Evolutionary conservation across 2,329 filamentous ascomycete genomes (phyloP).

Genomic region (Septoria linicola): DNA sequence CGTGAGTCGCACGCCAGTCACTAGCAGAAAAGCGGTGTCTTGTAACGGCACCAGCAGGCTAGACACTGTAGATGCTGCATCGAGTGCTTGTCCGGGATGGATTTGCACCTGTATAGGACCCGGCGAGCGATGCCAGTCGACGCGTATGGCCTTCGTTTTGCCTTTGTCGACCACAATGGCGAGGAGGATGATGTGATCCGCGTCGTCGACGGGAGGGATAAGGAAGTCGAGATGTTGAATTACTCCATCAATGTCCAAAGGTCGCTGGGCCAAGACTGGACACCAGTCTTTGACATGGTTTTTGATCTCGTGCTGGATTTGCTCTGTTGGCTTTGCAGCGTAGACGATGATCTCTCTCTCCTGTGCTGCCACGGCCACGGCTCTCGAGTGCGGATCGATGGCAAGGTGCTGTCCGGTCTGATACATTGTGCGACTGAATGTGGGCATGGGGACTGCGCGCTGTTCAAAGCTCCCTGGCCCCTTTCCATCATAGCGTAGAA

Average conservation of each 20-base stretch:
- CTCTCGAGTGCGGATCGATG: constrained; percentile 69
- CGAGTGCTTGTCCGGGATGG: constrained; percentile 31
- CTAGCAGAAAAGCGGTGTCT: constrained; percentile 44
- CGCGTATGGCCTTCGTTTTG: constrained; percentile 41
- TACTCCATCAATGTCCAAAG: constrained; percentile 60
- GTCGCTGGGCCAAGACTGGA: constrained; percentile 59
- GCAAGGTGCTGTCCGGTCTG: constrained; percentile 66
- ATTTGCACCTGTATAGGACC: constrained; percentile 26
- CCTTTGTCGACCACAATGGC: constrained; percentile 54
- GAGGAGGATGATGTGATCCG: constrained; percentile 72
- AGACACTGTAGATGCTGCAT: constrained; percentile 30
- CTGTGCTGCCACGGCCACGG: constrained; percentile 67
- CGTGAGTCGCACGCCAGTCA: constrained; percentile 40
- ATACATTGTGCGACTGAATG: constrained; percentile 51
- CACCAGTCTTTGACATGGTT: constrained; percentile 47
- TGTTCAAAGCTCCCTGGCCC: constrained; percentile 60
- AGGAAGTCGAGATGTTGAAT: constrained; percentile 88
- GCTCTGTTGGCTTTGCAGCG: constrained; percentile 59
- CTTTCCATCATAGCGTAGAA: constrained; percentile 52
- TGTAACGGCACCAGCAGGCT: constrained; percentile 44
- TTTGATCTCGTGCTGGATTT: constrained; percentile 54
- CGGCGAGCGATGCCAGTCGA: constrained; percentile 35
- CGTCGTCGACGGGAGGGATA: constrained; percentile 64
- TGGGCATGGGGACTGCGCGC: constrained; percentile 59
- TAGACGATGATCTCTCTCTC: constrained; percentile 71